phyloP scores from a whole-genome alignment of 495 filamentous ascomycete species.

The Xylona heveae region DNA sequence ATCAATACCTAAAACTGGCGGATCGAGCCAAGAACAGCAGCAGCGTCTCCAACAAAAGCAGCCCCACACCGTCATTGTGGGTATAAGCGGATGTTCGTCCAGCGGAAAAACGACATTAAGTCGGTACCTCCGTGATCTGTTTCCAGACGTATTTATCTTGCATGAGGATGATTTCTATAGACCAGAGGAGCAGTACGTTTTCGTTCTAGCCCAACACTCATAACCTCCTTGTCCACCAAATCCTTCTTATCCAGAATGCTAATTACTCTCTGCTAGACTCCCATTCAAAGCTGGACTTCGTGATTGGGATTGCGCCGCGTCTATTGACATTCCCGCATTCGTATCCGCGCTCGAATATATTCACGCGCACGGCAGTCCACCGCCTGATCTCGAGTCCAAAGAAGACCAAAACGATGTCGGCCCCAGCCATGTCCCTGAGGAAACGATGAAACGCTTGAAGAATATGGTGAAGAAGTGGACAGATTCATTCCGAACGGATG shows the following conservation, averaged over 20 bases:
- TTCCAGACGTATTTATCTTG: slow-evolving; percentile 1
- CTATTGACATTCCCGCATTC: slow-evolving; percentile 1
- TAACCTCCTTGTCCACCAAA: background rate
- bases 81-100: slow-evolving; percentile 4
- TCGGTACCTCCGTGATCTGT: slow-evolving; percentile 4
- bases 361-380: background rate
- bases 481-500: slow-evolving; percentile 11
- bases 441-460: slow-evolving; percentile 17
- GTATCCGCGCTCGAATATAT: background rate
- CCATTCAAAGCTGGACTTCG: slow-evolving; percentile 2
- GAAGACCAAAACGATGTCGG: slow-evolving; percentile 54
- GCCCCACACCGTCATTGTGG: slow-evolving; percentile 1
- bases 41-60: too few species aligned
- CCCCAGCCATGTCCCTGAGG: slow-evolving; percentile 20
- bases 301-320: slow-evolving; percentile 5
- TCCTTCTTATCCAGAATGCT: background rate
- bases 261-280: background rate
- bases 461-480: slow-evolving; percentile 21
- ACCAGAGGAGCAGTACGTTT: background rate
- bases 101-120: slow-evolving; percentile 5
- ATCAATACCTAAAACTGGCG: too few species aligned
- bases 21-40: too few species aligned
- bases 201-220: background rate
- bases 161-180: slow-evolving; percentile 7
- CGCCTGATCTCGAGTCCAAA: slow-evolving; percentile 38